phyloP scores from a whole-genome alignment of 495 filamentous ascomycete genomes.

The Daldinia grandis region DNA sequence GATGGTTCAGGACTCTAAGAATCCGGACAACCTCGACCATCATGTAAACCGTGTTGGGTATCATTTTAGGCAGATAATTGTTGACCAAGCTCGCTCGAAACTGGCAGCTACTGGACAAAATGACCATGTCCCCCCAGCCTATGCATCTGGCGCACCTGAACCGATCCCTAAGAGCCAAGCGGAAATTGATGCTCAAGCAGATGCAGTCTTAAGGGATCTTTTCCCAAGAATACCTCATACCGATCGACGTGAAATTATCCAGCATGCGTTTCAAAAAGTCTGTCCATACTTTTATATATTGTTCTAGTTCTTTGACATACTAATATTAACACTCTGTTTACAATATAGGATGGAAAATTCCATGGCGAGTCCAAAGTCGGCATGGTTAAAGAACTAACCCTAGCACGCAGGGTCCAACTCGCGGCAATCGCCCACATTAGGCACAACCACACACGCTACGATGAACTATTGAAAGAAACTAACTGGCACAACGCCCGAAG shows the following conservation, averaged over 20 bases:
- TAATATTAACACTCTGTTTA: constrained; percentile 9
- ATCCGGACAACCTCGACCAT: constrained; percentile 40
- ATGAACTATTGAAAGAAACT: constrained; percentile 72
- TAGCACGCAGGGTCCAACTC: constrained; percentile 80
- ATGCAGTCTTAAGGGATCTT: constrained; percentile 77
- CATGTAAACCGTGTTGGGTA: constrained; percentile 83
- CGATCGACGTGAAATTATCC: constrained; percentile 79
- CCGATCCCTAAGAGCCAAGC: constrained; percentile 65
- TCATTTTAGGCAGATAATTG: constrained; percentile 67
- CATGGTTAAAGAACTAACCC: constrained; percentile 67
- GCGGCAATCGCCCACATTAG: constrained; percentile 88
- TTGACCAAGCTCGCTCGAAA: constrained; percentile 55
- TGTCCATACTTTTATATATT: constrained; percentile 18
- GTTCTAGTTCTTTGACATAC: background rate
- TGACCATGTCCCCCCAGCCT: constrained; percentile 17
- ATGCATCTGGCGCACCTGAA: constrained; percentile 50
- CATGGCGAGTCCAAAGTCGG: constrained; percentile 62
- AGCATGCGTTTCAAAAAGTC: constrained; percentile 86
- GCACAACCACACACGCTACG: constrained; percentile 87
- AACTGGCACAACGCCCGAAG: constrained; percentile 74
- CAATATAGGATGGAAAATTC: constrained; percentile 44
- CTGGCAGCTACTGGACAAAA: constrained; percentile 41
- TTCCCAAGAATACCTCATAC: constrained; percentile 86
- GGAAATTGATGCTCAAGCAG: constrained; percentile 75
- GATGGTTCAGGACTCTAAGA: constrained; percentile 24